These are phyloP conservation scores for Helianthus tuberosus DNA, from an alignment of 129 eudicot genomes.

Conservation along the genomic window DNA sequence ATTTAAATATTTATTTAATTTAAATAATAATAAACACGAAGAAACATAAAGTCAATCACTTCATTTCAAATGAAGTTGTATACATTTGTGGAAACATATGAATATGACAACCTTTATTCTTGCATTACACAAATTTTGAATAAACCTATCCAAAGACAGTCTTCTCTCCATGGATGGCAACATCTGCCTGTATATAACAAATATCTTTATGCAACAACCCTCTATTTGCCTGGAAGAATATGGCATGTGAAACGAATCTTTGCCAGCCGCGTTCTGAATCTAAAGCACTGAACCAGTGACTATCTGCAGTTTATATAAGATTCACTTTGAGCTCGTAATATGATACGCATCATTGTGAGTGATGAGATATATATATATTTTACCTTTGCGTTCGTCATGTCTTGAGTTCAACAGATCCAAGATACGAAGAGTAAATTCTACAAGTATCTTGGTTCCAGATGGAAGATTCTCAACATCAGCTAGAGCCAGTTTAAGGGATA, in stretches of 20 bases:
- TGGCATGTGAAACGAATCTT: slow-evolving; percentile 40
- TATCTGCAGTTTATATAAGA: slow-evolving; percentile 41
- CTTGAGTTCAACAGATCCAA: slow-evolving; percentile 44
- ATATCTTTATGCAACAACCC: slow-evolving; percentile 42
- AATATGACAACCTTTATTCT: slow-evolving; percentile 6
- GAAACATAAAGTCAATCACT: not conserved
- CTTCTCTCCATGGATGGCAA: slow-evolving; percentile 47
- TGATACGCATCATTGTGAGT: not conserved
- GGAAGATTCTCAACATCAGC: slow-evolving; percentile 52
- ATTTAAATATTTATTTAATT: too few relatives aligned
- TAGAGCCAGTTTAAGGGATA: slow-evolving; percentile 45
- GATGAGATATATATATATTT: not conserved
- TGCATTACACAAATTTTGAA: not conserved
- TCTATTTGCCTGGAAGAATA: slow-evolving; percentile 26
- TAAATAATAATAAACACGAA: not conserved
- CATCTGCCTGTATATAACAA: slow-evolving; percentile 54
- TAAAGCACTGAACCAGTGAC: slow-evolving; percentile 54
- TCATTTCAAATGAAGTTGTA: not conserved
- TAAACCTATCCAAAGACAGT: slow-evolving; percentile 17
- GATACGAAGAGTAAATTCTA: slow-evolving; percentile 51
- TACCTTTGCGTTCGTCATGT: slow-evolving; percentile 43
- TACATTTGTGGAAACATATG: not conserved
- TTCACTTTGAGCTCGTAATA: not conserved
- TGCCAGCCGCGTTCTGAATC: slow-evolving; percentile 44
- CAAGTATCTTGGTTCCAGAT: slow-evolving; percentile 41